Base-by-base conservation (phyloP, 169 alveolate species). In the Eimeria zaria region DNA sequence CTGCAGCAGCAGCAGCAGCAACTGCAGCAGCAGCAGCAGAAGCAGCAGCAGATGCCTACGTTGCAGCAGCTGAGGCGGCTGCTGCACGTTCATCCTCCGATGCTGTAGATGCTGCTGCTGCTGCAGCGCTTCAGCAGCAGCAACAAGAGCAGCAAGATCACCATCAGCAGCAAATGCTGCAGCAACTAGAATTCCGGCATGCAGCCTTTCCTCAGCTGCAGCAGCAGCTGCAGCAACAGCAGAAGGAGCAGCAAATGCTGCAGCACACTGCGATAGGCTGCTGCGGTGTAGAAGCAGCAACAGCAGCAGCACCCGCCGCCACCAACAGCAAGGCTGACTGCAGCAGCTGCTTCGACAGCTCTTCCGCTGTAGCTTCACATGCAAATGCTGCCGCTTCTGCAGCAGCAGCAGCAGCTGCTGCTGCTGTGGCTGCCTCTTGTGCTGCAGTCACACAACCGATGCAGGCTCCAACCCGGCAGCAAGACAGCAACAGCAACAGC, bases 21-120 rank as follows among this genome's bases (percentile, higher is more conserved):
- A 60, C 62, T 39, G 87, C 14, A 76, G 41, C 89, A 78, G 89
- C 89, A 78, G 78, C 36, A 67, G 91, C 91, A 55, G 91, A 48
- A 33, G 91, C 74, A 20, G 91, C 91, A 41, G 91, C 91, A 41
- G 91, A 39, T 55, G 91, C 55, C 1, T 83, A 30, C 33, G 76
- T 55, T 9, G 91, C 55, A 7, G 51, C 91, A 55, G 91, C 91
- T 9, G 91, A 48, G n/a, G n/a, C n/a, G 41, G 91, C 91, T 55
- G 91, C 91, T 83, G 76, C 76, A 0, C 44, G 36, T 14, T 16
- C 91, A 22, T 74, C 74, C 5, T 83, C 74, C 9, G 74, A 53
- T 18, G 74, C 71, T n/a, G 71, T 64, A 11, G 67, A 7, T 20
- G 69, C 71, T n/a, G 64, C 89, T 80, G 71, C 74, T 44, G 89